Conservation (phyloP, 1,139 yeast genomes). For the Yamadazyma buinensis region DNA sequence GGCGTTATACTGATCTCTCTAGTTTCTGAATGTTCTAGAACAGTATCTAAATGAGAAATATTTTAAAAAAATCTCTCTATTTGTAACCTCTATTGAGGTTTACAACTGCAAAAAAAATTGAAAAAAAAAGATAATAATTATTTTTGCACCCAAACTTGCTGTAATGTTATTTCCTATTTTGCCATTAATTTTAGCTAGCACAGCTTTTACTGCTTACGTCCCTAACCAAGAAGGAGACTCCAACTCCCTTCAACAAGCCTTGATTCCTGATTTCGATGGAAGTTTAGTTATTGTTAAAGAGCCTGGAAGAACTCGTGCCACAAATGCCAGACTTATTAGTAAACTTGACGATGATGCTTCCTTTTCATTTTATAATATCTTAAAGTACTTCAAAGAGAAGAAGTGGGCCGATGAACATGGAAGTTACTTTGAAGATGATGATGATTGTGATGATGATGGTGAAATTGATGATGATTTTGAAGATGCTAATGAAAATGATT, state of each 20-base stretch:
- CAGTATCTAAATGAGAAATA: too few relatives aligned
- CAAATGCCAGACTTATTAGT: not conserved
- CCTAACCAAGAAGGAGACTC: not conserved
- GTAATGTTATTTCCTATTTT: too few relatives aligned
- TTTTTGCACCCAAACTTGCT: too few relatives aligned
- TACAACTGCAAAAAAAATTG: too few relatives aligned
- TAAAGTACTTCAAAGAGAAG: conserved; percentile 7
- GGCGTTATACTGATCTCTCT: too few relatives aligned
- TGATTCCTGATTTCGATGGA: conserved; percentile 1
- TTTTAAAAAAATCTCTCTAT: too few relatives aligned
- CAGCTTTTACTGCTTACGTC: not conserved
- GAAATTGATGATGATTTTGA: conserved; percentile 4
- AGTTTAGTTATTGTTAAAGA: not conserved
- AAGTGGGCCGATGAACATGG: conserved; percentile 2
- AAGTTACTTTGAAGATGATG: not conserved
- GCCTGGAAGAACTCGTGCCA: too few relatives aligned
- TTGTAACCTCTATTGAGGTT: too few relatives aligned
- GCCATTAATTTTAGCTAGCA: not conserved
- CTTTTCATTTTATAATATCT: conserved; percentile 6
- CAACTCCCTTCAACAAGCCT: too few relatives aligned
- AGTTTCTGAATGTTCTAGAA: too few relatives aligned
- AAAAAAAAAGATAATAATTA: too few relatives aligned
- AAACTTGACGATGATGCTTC: not conserved
- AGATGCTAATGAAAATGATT: conserved; percentile 5
- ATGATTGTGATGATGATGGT: conserved; percentile 1